Base-by-base conservation (phyloP, 2,329 filamentous ascomycete genomes). In the Ophiostoma ips region DNA sequence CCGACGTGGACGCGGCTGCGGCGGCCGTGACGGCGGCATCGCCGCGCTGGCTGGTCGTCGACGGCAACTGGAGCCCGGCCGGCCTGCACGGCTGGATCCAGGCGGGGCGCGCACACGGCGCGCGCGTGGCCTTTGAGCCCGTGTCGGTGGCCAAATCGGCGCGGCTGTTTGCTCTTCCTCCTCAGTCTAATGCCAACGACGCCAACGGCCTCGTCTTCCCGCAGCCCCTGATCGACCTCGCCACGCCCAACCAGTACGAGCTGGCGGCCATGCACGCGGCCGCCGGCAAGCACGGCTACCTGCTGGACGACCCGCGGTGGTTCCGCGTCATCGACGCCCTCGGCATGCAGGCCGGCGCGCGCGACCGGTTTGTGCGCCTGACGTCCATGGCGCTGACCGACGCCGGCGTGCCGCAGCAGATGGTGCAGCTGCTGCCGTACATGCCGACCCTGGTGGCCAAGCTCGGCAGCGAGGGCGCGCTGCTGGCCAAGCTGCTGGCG, bases 371-470 rank as follows among this genome's bases (percentile, higher is more conserved):
- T 48, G 72, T 84, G 0, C 68, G 74, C 5, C 69, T 88, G n/a
- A 84, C 86, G 0, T 79, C 75, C 2, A 60, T 67, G 0, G 70
- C 72, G 3, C 70, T 95, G 48, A 84, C 88, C 1, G 83, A 94
- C 57, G 71, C 79, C 10, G 92, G 90, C 1, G 76, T 95, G 12
- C 87, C 90, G 0, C 83, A 94, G 58, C 84, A 90, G 67, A 78
- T 75, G 34, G 75, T 95, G 37, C 86, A 92, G 59, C 75, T 98
- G 18, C 74, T 95, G 1, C 92, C 92, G 0, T 94, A 87, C 58
- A 83, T 95, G 19, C 88, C 89, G 0, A 86, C 78, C 3, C 77
- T 96, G 30, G 67, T 94, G 37, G 87, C 87, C 1, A 96, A 95
- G 64, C 71, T 96, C 1, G 92, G 92, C 0, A 65, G 67, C 1